Evolutionary conservation across 768 basidiomycete genomes (phyloP), one percentile per base, ranked within the genome.

Genomic region (Nidularia sp.): DNA sequence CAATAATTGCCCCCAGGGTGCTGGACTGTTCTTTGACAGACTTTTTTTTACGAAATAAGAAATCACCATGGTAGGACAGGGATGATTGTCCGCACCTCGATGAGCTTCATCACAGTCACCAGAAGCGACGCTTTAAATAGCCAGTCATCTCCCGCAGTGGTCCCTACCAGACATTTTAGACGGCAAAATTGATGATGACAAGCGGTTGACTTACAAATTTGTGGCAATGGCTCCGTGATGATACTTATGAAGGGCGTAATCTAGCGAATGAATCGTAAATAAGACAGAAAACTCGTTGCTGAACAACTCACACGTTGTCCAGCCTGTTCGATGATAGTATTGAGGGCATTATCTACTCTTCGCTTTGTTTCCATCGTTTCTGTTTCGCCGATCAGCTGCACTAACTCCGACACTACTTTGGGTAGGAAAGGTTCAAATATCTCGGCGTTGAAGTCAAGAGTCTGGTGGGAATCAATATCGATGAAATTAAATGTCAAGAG

Each of bases 311-410:
- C 80, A 57, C 67, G 60, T 44, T 64, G 61, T 34, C 73, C 77
- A 4, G 74, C 71, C 56, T 73, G 76, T 54, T 87, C 81, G 45
- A 95, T 84, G 41, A 94, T 70, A 1, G 78, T 75, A 53, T 85
- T 89, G 48, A 96, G 66, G 46, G 82, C 83, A 49, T 74, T 73
- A 31, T 84, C 81, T n/a, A 95, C 74, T 52, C 86, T 77, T 39
- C 81, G 80, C 66, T 91, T 91, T 63, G 79, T 88, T 62, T 94
- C 92, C 18, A 85, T 70, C 2, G 85, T 83, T 44, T 90, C 85
- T 0, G 83, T 83, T 62, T 93, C 88, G 2, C 76, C 79, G 54
- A 92, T 76, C 25, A 96, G 70, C 45, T 63, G 70, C n/a, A 93
- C 74, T 1, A 94, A 74, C 49, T 86, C 81, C n/a, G 75, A 70